These are phyloP conservation scores for Dichotomopilus funicola DNA, from an alignment of 2,329 filamentous ascomycete species.

Conservation along the genomic window DNA sequence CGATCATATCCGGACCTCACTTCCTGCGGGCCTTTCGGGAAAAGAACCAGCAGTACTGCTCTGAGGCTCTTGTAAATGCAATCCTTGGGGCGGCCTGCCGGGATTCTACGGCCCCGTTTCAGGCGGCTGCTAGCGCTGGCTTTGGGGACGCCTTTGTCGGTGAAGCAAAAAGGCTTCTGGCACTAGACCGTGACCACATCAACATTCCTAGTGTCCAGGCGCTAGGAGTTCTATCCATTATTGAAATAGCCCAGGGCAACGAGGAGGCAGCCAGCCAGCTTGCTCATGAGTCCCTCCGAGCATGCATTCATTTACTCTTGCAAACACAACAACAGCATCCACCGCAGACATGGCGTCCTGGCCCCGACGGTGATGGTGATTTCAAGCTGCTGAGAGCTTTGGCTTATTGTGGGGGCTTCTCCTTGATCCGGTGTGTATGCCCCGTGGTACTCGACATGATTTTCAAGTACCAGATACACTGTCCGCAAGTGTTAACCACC, in stretches of 20 bases:
- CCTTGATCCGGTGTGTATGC: constrained; percentile 17
- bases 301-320: constrained; percentile 16
- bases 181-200: constrained; percentile 7
- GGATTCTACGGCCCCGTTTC: constrained; percentile 9
- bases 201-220: constrained; percentile 22
- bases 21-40: constrained; percentile 20
- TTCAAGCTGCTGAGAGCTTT: constrained; percentile 15
- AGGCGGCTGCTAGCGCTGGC: constrained; percentile 13
- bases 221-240: constrained; percentile 18
- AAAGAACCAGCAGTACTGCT: constrained; percentile 19
- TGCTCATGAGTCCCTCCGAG: constrained; percentile 17
- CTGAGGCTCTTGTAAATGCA: constrained; percentile 21
- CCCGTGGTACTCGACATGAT: background rate
- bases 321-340: constrained; percentile 2
- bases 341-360: no score
- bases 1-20: constrained; percentile 15
- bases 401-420: constrained; percentile 21
- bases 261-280: constrained; percentile 21
- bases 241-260: constrained; percentile 20
- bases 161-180: constrained; percentile 19
- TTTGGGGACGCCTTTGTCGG: constrained; percentile 20
- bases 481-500: background rate
- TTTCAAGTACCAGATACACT: background rate
- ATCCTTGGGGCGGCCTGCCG: constrained; percentile 20
- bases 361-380: constrained; percentile 6